Percentiles rank a stretch among this genome's conserved stretches.
Conservation (phyloP, 768 basidiomycete genomes). For the Rhodotorula diobovata region DNA sequence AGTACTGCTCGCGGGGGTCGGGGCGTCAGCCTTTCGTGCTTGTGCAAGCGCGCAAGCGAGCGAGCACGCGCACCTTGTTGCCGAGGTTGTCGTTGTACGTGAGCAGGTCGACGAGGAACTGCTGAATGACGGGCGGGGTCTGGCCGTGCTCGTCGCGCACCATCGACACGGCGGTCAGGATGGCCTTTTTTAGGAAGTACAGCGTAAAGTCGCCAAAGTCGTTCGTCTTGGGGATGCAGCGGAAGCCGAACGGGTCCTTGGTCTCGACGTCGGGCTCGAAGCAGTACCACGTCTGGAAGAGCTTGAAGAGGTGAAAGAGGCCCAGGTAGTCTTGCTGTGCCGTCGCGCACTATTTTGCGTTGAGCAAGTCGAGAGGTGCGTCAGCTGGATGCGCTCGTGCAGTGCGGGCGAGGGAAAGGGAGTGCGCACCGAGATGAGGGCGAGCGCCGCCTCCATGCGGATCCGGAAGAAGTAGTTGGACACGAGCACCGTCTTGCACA, state of each 20-base stretch:
- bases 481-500: constrained; percentile 89
- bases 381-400: neutral
- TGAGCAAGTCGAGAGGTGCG: neutral
- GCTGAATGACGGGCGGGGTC: constrained; percentile 75
- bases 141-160: constrained; percentile 83
- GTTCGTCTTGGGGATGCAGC: constrained; percentile 90
- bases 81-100: constrained; percentile 91
- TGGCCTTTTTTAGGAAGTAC: constrained; percentile 86
- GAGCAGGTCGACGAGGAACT: constrained; percentile 86
- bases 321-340: constrained; percentile 79
- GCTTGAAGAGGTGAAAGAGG: constrained; percentile 89
- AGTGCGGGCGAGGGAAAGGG: neutral
- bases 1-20: constrained; percentile 56
- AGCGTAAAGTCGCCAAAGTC: constrained; percentile 86
- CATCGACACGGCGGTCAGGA: constrained; percentile 75
- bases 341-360: constrained; percentile 65
- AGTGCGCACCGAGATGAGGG: constrained; percentile 51
- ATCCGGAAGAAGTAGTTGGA: constrained; percentile 94
- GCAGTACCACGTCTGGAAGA: constrained; percentile 85
- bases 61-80: constrained; percentile 62
- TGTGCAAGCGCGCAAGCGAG: neutral
- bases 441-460: constrained; percentile 85
- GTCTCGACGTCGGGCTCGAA: constrained; percentile 56
- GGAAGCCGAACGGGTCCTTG: constrained; percentile 76
- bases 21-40: neutral